Conservation (phyloP, 2,329 filamentous ascomycete species). For the Myrmaecium sp. region DNA sequence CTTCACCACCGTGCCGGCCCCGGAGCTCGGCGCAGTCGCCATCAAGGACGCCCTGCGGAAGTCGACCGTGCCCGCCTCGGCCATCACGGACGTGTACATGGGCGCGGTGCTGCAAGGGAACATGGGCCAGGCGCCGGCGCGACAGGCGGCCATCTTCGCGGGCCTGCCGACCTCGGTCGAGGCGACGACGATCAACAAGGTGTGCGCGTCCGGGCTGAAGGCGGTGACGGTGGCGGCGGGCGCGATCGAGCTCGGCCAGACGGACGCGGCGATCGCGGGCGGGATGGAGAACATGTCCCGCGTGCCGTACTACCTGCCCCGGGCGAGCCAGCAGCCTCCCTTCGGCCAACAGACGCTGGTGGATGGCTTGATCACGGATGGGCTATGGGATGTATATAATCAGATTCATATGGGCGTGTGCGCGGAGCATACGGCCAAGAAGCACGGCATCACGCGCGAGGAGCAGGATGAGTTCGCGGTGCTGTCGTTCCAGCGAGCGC, state of each 20-base stretch:
- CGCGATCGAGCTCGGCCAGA: constrained; percentile 81
- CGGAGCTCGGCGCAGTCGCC: constrained; percentile 75
- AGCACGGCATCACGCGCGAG: constrained; percentile 61
- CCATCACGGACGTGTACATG: constrained; percentile 91
- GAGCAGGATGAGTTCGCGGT: constrained; percentile 87
- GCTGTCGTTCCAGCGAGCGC: constrained; percentile 72
- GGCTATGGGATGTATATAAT: constrained; percentile 90
- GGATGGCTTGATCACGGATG: constrained; percentile 88
- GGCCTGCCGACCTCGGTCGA: constrained; percentile 69
- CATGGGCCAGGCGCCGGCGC: constrained; percentile 77
- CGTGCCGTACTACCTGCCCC: constrained; percentile 77
- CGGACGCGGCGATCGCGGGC: constrained; percentile 78
- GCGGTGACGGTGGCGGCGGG: constrained; percentile 80
- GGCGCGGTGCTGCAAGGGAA: constrained; percentile 79
- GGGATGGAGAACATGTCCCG: constrained; percentile 98
- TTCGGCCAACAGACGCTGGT: constrained; percentile 81
- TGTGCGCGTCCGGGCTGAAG: constrained; percentile 90
- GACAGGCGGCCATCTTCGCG: constrained; percentile 79
- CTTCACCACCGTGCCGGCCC: constrained; percentile 65
- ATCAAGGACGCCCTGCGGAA: constrained; percentile 85
- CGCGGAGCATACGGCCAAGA: constrained; percentile 87
- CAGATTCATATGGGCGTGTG: constrained; percentile 97
- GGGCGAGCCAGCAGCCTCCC: constrained; percentile 63
- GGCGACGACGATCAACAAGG: constrained; percentile 91
- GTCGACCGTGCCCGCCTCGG: constrained; percentile 62